Evolutionary conservation across 208 protist species (phyloP).

Genomic region (Perkinsela sp.): DNA sequence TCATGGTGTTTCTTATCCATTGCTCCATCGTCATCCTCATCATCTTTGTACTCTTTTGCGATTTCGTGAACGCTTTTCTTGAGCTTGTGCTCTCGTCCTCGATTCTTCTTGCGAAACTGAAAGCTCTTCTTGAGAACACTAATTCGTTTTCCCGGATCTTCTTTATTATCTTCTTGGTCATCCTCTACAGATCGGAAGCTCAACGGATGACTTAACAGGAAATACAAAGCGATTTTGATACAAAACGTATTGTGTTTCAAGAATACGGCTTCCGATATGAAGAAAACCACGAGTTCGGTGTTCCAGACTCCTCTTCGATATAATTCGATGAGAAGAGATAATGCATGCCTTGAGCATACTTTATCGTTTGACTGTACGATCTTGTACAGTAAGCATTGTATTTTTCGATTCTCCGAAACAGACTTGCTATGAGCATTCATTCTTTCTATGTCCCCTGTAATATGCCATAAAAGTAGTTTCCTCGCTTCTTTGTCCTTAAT

Average conservation of each 20-base stretch:
- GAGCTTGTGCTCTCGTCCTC: conserved; percentile 44
- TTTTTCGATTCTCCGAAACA: conserved; percentile 47
- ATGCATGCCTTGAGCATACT: conserved; percentile 67
- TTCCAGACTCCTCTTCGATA: conserved; percentile 81
- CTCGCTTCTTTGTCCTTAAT: conserved; percentile 74
- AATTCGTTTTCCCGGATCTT: conserved; percentile 42
- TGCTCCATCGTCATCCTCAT: conserved; percentile 31
- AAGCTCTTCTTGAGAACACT: conserved; percentile 63
- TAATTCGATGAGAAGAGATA: conserved; percentile 86
- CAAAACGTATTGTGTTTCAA: conserved; percentile 55
- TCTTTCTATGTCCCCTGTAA: conserved; percentile 75
- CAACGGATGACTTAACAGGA: conserved; percentile 72
- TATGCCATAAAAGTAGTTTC: conserved; percentile 49
- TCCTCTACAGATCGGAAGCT: conserved; percentile 41
- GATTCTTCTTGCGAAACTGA: conserved; percentile 68
- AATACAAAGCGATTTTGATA: conserved; percentile 68
- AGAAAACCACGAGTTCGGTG: conserved; percentile 72
- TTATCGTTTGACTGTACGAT: conserved; percentile 70
- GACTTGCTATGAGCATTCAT: conserved; percentile 69
- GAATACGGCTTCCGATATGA: conserved; percentile 74
- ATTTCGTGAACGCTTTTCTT: conserved; percentile 26
- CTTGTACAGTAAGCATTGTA: conserved; percentile 79
- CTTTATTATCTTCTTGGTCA: conserved; percentile 20
- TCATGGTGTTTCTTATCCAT: conserved; percentile 35
- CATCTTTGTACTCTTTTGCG: conserved; percentile 46